phyloP scores from a whole-genome alignment of 352 stramenopile species.

The Plasmopara muralis region DNA sequence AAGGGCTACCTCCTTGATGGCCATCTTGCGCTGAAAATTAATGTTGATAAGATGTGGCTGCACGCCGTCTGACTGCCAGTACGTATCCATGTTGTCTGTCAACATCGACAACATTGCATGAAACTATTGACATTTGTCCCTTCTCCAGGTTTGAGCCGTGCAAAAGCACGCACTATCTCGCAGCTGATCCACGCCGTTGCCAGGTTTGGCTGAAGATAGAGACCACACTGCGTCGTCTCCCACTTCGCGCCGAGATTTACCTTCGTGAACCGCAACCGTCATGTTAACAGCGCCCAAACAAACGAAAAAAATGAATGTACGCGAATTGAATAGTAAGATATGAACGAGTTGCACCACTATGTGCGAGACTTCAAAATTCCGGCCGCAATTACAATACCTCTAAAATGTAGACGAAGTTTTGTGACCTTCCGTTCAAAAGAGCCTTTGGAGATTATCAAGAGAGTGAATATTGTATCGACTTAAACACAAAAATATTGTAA shows the following conservation, averaged over 20 bases:
- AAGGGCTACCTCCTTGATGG: slow-evolving; percentile 91
- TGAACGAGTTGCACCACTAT: too few species aligned
- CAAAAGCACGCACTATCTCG: slow-evolving; percentile 73
- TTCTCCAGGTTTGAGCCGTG: background rate
- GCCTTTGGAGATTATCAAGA: too few species aligned
- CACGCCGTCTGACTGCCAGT: slow-evolving; percentile 94
- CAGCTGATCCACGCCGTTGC: slow-evolving; percentile 97
- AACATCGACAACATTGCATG: background rate
- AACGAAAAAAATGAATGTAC: too few species aligned
- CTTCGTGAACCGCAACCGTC: too few species aligned
- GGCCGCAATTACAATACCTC: too few species aligned
- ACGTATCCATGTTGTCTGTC: slow-evolving; percentile 92
- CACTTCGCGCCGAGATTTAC: slow-evolving; percentile 41
- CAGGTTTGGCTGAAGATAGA: slow-evolving; percentile 94
- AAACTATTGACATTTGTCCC: background rate
- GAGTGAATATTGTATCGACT: too few species aligned
- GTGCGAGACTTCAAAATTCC: too few species aligned
- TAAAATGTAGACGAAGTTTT: too few species aligned
- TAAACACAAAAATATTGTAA: too few species aligned
- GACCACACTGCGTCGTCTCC: slow-evolving; percentile 92
- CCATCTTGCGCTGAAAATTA: slow-evolving; percentile 94
- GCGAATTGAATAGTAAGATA: too few species aligned
- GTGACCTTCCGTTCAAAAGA: too few species aligned
- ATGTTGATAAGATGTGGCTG: slow-evolving; percentile 98
- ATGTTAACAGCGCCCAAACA: too few species aligned